Base-by-base conservation (phyloP, 2,329 filamentous ascomycete species). In the Paraphoma chrysanthemicola region DNA sequence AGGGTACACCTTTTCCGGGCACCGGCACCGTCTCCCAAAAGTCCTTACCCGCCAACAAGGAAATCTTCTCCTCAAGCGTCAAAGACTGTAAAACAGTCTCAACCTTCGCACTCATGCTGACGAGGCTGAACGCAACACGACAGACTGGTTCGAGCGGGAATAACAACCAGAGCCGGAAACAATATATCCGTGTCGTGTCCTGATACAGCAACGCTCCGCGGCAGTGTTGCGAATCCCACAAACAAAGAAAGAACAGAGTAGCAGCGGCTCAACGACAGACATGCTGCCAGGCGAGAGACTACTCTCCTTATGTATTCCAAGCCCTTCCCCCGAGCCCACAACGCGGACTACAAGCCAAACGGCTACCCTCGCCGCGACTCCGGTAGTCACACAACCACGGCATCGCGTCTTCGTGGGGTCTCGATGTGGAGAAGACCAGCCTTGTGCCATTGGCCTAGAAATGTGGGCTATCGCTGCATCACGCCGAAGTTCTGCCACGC, bases 21-120 rank as follows among this genome's bases (percentile, higher is more conserved):
- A 90, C 76, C 8, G 83, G 74, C 56, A 86, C 83, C 28, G 88
- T 89, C 69, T 90, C 87, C 88, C 88, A 90, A 69, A 90, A 89
- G 75, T 90, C 87, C 48, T 72, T 74, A n/a, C 72, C 72, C 36
- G 72, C 71, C 48, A 74, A 64, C 10, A 75, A 56, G 11, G 71
- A 67, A 18, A 74, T 66, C 64, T 76, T 76, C 55, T 76, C 73
- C 48, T 76, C 71, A 33, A 76, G 45, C 9, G 70, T 73, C 44
- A 76, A 52, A 42, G 72, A 70, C 56, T 66, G 62, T 10, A 76
- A 60, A 31, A 73, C 60, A n/a, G 44, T 57, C 41, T 75, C 69
- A 18, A 74, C 56, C 28, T 69, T 66, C 7, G 64, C 52, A 53
- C 62, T 64, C 65, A 73, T 69, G 9, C 28, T 59, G 39, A 43